A percentile compares a stretch with the other conserved stretches of the same genome.
These are phyloP conservation scores for Candida coleopterorum DNA, from an alignment of 805 yeast species.

Conservation along the genomic window DNA sequence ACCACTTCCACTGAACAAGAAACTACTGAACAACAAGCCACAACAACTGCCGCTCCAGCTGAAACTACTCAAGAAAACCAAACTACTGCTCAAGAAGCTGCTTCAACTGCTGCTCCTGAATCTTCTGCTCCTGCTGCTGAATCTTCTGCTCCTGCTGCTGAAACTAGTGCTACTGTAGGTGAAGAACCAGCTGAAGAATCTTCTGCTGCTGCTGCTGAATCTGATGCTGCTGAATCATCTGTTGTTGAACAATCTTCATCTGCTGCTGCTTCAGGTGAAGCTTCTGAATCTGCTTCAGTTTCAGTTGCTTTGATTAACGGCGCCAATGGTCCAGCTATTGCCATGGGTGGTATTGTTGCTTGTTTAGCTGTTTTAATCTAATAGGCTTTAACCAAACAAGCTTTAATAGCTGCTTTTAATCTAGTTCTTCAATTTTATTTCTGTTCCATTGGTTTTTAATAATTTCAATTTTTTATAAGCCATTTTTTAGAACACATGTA, in stretches of 20 bases:
- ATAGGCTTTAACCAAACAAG: no score
- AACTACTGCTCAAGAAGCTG: no score
- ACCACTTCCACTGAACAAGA: not conserved
- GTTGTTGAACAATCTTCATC: not conserved
- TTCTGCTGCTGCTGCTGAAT: conserved; percentile 46
- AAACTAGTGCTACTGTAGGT: conserved; percentile 32
- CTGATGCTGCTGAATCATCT: not conserved
- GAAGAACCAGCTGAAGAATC: conserved; percentile 94
- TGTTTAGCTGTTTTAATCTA: conserved; percentile 7
- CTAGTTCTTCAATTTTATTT: no score
- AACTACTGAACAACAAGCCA: conserved; percentile 1
- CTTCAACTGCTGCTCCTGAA: conserved; percentile 16
- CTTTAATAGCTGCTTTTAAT: not conserved
- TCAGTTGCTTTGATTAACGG: conserved; percentile 2
- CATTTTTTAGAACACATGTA: no score
- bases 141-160: conserved; percentile 1
- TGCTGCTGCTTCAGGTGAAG: not conserved
- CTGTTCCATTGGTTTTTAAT: not conserved
- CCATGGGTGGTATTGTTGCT: conserved; percentile 7
- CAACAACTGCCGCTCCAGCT: not conserved
- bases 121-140: conserved; percentile 1
- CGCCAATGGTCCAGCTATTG: conserved; percentile 7
- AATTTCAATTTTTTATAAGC: no score
- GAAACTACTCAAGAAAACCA: conserved; percentile 8
- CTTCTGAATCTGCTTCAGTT: not conserved